Base-by-base conservation (phyloP, 2,329 filamentous ascomycete genomes). In the Epichloe scottii region DNA sequence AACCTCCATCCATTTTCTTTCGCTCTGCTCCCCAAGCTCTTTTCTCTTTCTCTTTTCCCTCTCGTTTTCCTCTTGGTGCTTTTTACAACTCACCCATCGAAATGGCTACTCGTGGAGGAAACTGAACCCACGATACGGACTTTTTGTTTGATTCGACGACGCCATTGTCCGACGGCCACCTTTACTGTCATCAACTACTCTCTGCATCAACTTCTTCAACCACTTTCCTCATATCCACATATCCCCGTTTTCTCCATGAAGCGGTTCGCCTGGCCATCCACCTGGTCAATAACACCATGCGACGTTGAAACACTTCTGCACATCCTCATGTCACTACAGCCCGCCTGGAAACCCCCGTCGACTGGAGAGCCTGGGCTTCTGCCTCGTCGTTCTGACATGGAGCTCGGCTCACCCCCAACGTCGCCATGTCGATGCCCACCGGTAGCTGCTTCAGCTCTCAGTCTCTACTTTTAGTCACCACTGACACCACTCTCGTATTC, bases 381-480 rank as follows among this genome's bases (percentile, higher is more conserved):
- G 34, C 11, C 5, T 1, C 15, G 17, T 38, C 17, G 10, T 30
- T 33, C 21, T 21, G n/a, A 19, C 19, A 46, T 23, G 34, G 19
- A 38, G 30, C 15, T 11, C 17, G 34, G 45, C 17, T 30, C 30
- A 4, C 19, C 19, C n/a, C 34, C 11, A n/a, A 46, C 10, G 11
- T 17, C 7, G 11, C n/a, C 23, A 38, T 39, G 21, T 19, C 35
- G 35, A 37, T 43, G 33, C 19, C 19, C 47, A 26, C 8, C 11
- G 34, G 40, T n/a, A 11, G 30, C 19, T 14, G 11, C 14, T 50
- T 43, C 39, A 52, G 44, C 33, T 52, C 42, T 58, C 58, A 59
- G 58, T 60, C 59, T 57, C 60, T 59, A 58, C 60, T 58, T 55
- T 48, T 54, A 55, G 26, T 53, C 57, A 56, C 52, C 57, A 54